Conservation (phyloP, 2,329 filamentous ascomycete genomes). For the Diplodia sapinea region DNA sequence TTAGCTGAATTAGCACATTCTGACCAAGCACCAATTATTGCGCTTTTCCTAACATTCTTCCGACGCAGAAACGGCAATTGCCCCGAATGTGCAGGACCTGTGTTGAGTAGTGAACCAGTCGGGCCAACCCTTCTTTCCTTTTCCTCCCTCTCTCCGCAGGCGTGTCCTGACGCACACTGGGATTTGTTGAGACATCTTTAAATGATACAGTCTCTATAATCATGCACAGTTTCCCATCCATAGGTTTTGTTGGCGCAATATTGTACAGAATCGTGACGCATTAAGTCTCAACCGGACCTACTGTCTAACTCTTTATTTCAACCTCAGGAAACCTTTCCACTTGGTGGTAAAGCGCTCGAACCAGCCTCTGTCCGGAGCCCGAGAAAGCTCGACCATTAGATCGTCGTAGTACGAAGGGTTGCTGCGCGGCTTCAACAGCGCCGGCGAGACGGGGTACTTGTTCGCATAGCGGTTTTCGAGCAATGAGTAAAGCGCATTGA, state of each 20-base stretch:
- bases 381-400: constrained; percentile 46
- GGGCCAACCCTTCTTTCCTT: not conserved
- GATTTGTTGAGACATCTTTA: constrained; percentile 1
- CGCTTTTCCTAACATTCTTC: not conserved
- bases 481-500: constrained; percentile 66
- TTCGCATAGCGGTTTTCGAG: constrained; percentile 64
- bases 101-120: not conserved
- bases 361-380: constrained; percentile 45
- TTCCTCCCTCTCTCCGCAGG: not conserved
- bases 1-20: not conserved
- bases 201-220: not conserved
- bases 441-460: constrained; percentile 41
- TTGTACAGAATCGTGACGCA: constrained; percentile 6
- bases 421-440: constrained; percentile 42
- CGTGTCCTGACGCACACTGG: not conserved
- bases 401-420: constrained; percentile 46
- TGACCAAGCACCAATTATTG: not conserved
- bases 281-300: not conserved
- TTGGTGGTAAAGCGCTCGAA: constrained; percentile 43
- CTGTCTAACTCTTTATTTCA: constrained; percentile 31
- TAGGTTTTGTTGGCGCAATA: constrained; percentile 7
- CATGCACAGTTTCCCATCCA: not conserved
- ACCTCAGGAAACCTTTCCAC: constrained; percentile 49
- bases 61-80: not conserved
- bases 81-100: not conserved